phyloP scores from a whole-genome alignment of 257 asterid species.

The Haberlea rhodopensis region DNA sequence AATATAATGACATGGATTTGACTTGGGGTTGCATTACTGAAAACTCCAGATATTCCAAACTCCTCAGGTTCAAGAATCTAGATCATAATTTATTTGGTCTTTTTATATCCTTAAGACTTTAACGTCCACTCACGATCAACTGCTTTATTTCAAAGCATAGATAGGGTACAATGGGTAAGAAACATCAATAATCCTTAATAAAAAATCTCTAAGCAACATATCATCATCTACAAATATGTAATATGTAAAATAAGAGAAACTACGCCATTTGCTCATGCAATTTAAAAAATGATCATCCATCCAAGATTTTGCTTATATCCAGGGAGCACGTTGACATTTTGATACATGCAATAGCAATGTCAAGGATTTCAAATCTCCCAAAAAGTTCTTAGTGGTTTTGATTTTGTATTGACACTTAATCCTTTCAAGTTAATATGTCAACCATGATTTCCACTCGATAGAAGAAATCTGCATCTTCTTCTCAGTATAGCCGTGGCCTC shows the following conservation, averaged over 20 bases:
- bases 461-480: background rate
- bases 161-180: background rate
- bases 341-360: background rate
- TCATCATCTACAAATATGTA: background rate
- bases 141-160: background rate
- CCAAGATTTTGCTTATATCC: background rate
- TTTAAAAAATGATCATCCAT: background rate
- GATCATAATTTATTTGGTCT: no score
- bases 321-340: background rate
- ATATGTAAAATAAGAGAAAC: background rate
- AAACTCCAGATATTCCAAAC: no score
- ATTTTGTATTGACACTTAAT: background rate
- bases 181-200: background rate
- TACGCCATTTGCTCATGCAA: background rate
- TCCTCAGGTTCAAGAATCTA: no score
- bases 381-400: background rate
- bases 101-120: no score
- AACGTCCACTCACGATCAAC: no score
- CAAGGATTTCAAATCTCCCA: background rate
- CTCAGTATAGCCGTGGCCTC: background rate
- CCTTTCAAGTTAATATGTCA: background rate
- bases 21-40: no score
- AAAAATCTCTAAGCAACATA: background rate
- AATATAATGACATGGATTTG: no score
- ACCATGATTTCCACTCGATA: background rate